phyloP scores from a whole-genome alignment of 768 basidiomycete species.

The Podaxis carcinomalis region DNA sequence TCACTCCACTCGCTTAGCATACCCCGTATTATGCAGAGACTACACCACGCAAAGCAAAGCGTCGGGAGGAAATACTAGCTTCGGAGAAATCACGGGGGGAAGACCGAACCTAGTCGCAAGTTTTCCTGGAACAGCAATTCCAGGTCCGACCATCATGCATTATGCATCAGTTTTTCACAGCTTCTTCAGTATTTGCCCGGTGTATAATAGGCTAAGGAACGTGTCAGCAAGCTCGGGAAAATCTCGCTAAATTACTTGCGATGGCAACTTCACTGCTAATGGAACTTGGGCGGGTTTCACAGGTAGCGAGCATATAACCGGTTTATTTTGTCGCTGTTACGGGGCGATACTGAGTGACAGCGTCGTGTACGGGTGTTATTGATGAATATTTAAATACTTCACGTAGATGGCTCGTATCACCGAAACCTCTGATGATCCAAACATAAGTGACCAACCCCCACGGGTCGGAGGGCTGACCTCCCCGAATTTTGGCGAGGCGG shows the following conservation, averaged over 20 bases:
- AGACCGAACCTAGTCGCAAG: background rate
- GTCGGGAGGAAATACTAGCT: background rate
- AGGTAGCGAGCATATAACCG: background rate
- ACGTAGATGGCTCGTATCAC: background rate
- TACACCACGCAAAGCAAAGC: background rate
- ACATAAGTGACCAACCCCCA: background rate
- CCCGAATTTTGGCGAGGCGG: background rate
- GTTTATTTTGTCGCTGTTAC: background rate
- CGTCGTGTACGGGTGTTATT: background rate
- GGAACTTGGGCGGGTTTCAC: background rate
- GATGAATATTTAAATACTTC: background rate
- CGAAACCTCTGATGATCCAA: conserved; percentile 2
- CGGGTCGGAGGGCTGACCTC: background rate
- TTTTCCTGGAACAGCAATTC: background rate
- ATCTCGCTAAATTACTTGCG: conserved; percentile 8
- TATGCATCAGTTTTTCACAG: background rate
- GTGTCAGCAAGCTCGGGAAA: conserved; percentile 1
- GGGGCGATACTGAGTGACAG: background rate
- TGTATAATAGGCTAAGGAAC: background rate
- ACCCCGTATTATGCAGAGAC: background rate
- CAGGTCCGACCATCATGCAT: background rate
- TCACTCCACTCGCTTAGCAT: background rate
- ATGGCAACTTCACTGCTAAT: background rate
- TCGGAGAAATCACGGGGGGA: conserved; percentile 7
- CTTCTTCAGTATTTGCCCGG: background rate